Evolutionary conservation across 768 basidiomycete genomes (phyloP).

Genomic region (Mycena floridula): DNA sequence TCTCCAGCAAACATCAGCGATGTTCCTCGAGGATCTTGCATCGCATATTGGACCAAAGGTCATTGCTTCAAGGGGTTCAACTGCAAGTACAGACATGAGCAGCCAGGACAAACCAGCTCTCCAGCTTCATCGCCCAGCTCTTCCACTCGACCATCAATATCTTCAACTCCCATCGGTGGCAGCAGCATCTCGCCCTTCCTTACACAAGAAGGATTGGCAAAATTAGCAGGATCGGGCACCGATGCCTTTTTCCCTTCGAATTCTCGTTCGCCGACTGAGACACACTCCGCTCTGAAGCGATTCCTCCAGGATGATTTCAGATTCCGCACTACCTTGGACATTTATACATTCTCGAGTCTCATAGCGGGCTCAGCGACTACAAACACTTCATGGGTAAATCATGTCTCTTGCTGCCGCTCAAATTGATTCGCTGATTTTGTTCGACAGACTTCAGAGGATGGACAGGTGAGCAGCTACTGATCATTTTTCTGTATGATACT

Average conservation of each 20-base stretch:
- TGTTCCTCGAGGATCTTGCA: background rate
- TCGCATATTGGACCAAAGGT: background rate
- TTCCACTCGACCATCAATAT: background rate
- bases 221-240: slow-evolving; percentile 33
- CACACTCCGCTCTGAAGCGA: slow-evolving; percentile 35
- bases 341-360: background rate
- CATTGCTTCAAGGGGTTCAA: background rate
- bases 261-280: slow-evolving; percentile 37
- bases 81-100: background rate
- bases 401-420: background rate
- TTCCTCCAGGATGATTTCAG: slow-evolving; percentile 38
- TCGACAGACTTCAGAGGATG: background rate
- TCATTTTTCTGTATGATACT: slow-evolving; percentile 23
- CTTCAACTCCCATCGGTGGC: background rate
- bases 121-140: background rate
- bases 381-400: background rate
- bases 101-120: background rate
- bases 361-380: background rate
- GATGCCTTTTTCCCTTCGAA: slow-evolving; percentile 34
- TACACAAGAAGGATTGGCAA: slow-evolving; percentile 38
- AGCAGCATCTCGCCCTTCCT: slow-evolving; percentile 36
- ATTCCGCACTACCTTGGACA: slow-evolving; percentile 20
- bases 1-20: too few relatives aligned
- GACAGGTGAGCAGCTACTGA: background rate
- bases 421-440: too few relatives aligned